phyloP scores from a whole-genome alignment of 345 rosid species.

The Hevea brasiliensis region DNA sequence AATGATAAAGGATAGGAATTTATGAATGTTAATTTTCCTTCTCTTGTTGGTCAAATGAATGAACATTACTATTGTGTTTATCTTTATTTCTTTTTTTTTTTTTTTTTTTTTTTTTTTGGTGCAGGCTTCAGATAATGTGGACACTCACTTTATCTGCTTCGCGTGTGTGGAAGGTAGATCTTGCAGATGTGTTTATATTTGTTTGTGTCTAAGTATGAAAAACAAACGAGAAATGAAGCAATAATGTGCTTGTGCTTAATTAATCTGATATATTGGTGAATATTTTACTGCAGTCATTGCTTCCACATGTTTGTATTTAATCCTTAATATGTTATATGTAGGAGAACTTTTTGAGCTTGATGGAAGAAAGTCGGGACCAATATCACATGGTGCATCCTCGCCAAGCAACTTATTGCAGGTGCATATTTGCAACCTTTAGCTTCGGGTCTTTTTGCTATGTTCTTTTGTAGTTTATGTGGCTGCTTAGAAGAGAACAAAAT shows the following conservation, averaged over 20 bases:
- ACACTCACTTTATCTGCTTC: constrained; percentile 86
- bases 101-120: background rate
- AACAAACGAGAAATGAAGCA: background rate
- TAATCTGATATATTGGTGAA: background rate
- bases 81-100: background rate
- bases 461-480: background rate
- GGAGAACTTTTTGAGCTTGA: constrained; percentile 91
- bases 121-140: constrained; percentile 70
- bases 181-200: background rate
- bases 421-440: background rate
- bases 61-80: background rate
- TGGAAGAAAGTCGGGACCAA: constrained; percentile 81
- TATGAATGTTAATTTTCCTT: background rate
- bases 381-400: constrained; percentile 72
- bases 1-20: background rate
- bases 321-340: constrained; percentile 21
- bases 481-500: background rate
- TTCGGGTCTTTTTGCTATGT: background rate
- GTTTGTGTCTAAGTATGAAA: background rate
- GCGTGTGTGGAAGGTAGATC: constrained; percentile 70
- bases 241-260: background rate
- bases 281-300: background rate
- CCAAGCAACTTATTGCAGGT: constrained; percentile 75
- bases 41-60: background rate
- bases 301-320: background rate